Conservation (phyloP, 1,284 basidiomycete genomes). For the Melampsora abietis-canadensis region DNA sequence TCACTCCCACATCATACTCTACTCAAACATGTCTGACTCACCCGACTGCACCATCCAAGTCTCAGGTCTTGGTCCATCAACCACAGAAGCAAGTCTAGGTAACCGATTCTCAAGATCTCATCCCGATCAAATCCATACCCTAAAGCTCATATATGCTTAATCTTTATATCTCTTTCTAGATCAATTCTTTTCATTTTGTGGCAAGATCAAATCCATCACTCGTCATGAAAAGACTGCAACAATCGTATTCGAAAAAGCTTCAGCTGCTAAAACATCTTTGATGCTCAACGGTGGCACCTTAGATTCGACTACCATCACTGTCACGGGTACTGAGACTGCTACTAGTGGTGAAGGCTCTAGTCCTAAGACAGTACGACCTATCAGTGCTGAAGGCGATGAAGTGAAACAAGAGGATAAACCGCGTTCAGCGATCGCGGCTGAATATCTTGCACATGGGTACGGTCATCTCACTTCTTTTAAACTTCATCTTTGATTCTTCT, state of each 20-base stretch:
- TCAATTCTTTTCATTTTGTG: constrained; percentile 41
- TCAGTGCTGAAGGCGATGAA: constrained; percentile 53
- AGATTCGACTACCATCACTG: constrained; percentile 57
- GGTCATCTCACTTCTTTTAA: neutral
- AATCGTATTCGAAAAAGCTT: constrained; percentile 61
- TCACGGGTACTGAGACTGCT: constrained; percentile 57
- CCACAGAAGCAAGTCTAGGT: constrained; percentile 63
- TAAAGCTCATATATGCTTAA: neutral
- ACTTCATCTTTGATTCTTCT: neutral
- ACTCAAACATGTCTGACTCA: neutral
- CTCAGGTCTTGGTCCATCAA: constrained; percentile 62
- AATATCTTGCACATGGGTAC: constrained; percentile 74
- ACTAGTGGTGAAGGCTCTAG: constrained; percentile 54
- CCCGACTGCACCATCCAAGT: constrained; percentile 59
- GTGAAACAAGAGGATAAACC: constrained; percentile 77
- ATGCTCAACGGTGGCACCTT: constrained; percentile 56
- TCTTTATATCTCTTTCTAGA: constrained; percentile 3
- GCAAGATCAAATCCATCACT: constrained; percentile 37
- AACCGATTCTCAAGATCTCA: constrained; percentile 62
- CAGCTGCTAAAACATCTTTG: constrained; percentile 72
- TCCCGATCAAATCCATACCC: neutral
- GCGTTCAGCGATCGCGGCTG: constrained; percentile 69
- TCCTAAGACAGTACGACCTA: constrained; percentile 55
- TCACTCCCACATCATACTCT: too few species aligned
- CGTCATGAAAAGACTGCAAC: constrained; percentile 33